These are phyloP conservation scores for Nemania sp. DNA, from an alignment of 2,329 filamentous ascomycete species.

Conservation along the genomic window DNA sequence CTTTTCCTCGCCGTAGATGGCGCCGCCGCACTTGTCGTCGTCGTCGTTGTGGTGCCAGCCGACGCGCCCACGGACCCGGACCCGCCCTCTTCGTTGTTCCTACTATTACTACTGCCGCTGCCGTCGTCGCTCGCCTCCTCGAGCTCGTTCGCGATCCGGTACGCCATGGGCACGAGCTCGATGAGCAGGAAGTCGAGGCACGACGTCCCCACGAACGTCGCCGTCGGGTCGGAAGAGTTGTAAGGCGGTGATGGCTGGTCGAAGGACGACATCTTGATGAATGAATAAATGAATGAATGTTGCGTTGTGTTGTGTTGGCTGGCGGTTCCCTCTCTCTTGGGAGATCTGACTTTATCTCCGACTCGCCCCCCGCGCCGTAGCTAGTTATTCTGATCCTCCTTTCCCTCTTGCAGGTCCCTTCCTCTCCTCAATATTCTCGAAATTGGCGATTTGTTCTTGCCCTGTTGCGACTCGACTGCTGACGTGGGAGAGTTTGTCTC, in stretches of 20 bases:
- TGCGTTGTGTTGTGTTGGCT: too few relatives aligned
- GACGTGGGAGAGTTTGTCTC: too few relatives aligned
- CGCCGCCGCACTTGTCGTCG: neutral
- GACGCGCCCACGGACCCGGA: constrained; percentile 32
- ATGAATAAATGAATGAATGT: too few relatives aligned
- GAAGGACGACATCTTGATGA: constrained; percentile 62
- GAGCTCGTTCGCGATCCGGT: constrained; percentile 79
- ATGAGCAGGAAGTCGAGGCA: constrained; percentile 95
- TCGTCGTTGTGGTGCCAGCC: constrained; percentile 15
- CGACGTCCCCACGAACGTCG: constrained; percentile 78
- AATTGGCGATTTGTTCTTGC: neutral
- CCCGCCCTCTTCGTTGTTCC: constrained; percentile 21
- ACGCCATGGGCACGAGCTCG: constrained; percentile 92
- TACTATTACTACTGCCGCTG: constrained; percentile 19
- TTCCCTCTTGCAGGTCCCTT: neutral
- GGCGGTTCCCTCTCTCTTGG: neutral
- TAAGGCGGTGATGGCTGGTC: constrained; percentile 70
- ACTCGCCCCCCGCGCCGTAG: neutral
- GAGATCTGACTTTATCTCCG: neutral
- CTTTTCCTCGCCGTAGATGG: constrained; percentile 28
- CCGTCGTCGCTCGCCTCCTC: constrained; percentile 47
- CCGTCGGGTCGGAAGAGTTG: constrained; percentile 73
- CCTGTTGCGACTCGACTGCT: too few relatives aligned
- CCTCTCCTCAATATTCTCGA: too few relatives aligned
- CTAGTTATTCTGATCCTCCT: neutral